Conservation (phyloP, 208 protist genomes). For the Leptomonas pyrrhocoris region DNA sequence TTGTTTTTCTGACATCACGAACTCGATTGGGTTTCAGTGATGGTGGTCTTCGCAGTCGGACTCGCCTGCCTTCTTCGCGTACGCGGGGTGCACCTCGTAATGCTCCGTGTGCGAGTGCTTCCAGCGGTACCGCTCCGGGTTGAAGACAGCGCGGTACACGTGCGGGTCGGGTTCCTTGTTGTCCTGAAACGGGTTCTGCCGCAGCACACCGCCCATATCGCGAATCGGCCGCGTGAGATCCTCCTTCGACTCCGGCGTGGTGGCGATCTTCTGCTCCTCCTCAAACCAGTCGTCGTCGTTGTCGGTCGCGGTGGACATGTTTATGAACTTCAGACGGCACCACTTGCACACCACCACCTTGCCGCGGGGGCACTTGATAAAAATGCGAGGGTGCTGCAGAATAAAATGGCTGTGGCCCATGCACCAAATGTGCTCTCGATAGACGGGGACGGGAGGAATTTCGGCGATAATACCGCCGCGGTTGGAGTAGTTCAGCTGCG, state of each 20-base stretch:
- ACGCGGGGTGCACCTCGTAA: conserved; percentile 87
- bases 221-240: conserved; percentile 82
- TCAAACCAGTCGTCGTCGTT: conserved; percentile 89
- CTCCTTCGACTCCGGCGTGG: conserved; percentile 74
- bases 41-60: conserved; percentile 19
- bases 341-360: conserved; percentile 88
- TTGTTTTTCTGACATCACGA: no score
- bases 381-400: conserved; percentile 88
- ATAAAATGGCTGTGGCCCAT: conserved; percentile 85
- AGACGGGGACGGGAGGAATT: conserved; percentile 86
- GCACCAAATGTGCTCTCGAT: conserved; percentile 87
- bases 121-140: conserved; percentile 84
- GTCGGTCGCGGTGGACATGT: conserved; percentile 87
- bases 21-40: not conserved
- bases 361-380: conserved; percentile 82
- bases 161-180: conserved; percentile 75
- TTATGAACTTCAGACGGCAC: conserved; percentile 91
- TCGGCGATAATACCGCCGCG: conserved; percentile 87
- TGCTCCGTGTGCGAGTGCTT: conserved; percentile 68
- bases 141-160: conserved; percentile 84
- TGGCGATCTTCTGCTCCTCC: conserved; percentile 89
- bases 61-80: conserved; percentile 47
- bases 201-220: conserved; percentile 82
- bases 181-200: conserved; percentile 75
- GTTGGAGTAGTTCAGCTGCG: conserved; percentile 79